A percentile compares a stretch with the other conserved stretches of the same genome.
Evolutionary conservation across 495 filamentous ascomycete genomes (phyloP).

Genomic region (Lophium mytilinum): DNA sequence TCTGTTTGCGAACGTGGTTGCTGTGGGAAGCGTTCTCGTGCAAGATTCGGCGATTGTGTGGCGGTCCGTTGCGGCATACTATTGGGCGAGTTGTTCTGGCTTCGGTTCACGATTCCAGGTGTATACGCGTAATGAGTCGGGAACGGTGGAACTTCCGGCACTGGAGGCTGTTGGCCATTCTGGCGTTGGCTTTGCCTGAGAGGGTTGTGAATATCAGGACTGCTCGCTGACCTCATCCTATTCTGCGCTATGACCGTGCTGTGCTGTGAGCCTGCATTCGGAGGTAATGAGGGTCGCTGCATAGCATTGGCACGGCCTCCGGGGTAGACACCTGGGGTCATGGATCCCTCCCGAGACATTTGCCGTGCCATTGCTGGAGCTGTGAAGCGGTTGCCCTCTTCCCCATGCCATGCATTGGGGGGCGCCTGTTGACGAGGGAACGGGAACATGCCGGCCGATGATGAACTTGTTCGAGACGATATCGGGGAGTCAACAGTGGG

Average conservation of each 20-base stretch:
- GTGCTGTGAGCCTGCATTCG: slow-evolving; percentile 48
- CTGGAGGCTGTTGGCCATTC: slow-evolving; percentile 54
- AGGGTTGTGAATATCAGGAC: slow-evolving; percentile 56
- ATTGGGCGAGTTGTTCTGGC: slow-evolving; percentile 58
- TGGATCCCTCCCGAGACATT: slow-evolving; percentile 70
- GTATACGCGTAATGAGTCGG: slow-evolving; percentile 54
- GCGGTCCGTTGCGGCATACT: slow-evolving; percentile 42
- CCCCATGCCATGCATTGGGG: slow-evolving; percentile 50
- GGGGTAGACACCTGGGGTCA: slow-evolving; percentile 42
- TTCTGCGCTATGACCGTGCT: slow-evolving; percentile 42
- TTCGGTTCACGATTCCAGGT: slow-evolving; percentile 55
- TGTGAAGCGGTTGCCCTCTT: slow-evolving; percentile 72
- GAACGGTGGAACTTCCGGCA: slow-evolving; percentile 59
- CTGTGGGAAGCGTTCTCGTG: slow-evolving; percentile 27
- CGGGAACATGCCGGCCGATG: slow-evolving; percentile 53
- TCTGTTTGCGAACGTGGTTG: slow-evolving; percentile 17
- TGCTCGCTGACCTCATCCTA: slow-evolving; percentile 60
- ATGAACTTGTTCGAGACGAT: slow-evolving; percentile 76
- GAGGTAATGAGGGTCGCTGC: slow-evolving; percentile 75
- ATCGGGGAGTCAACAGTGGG: slow-evolving; percentile 75
- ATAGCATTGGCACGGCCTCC: slow-evolving; percentile 51
- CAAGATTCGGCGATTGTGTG: slow-evolving; percentile 36
- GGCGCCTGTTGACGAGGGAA: slow-evolving; percentile 70
- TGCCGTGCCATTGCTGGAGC: slow-evolving; percentile 76
- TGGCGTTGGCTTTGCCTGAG: slow-evolving; percentile 39